phyloP scores from a whole-genome alignment of 177 flowering plant genomes.

The Vitis hybrid region DNA sequence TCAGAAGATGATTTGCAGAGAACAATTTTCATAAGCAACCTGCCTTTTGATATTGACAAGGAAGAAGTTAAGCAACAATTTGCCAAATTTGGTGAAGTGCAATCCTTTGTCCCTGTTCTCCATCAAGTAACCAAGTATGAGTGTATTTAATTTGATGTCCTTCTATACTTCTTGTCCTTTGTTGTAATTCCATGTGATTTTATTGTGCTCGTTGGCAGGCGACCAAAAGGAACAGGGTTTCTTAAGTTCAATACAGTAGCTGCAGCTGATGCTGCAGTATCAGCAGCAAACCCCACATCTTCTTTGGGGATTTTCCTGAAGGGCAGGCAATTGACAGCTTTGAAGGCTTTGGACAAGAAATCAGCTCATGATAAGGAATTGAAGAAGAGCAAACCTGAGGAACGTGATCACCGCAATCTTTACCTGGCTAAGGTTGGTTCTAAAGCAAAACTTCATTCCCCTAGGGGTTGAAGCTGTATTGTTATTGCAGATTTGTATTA shows the following conservation, averaged over 20 bases:
- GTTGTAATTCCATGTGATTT: conserved; percentile 1
- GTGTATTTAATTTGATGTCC: neutral
- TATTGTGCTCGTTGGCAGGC: conserved; percentile 47
- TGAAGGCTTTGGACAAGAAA: conserved; percentile 88
- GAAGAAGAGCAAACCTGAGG: conserved; percentile 61
- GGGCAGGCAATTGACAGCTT: conserved; percentile 74
- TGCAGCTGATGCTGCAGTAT: conserved; percentile 69
- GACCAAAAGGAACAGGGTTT: conserved; percentile 94
- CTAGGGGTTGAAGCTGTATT: neutral
- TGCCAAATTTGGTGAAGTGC: conserved; percentile 75
- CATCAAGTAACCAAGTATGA: conserved; percentile 81
- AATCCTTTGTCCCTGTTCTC: conserved; percentile 78
- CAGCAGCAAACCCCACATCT: conserved; percentile 55
- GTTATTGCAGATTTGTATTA: neutral
- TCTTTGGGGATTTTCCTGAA: conserved; percentile 70
- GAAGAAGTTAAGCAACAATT: conserved; percentile 87
- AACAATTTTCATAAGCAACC: conserved; percentile 80
- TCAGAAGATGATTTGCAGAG: conserved; percentile 57
- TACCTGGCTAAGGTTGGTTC: conserved; percentile 73
- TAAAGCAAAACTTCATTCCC: neutral
- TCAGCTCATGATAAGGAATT: conserved; percentile 68
- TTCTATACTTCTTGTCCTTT: conserved; percentile 4
- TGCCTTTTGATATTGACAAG: conserved; percentile 74
- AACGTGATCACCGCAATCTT: conserved; percentile 76
- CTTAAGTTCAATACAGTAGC: conserved; percentile 68